Percentiles rank a stretch among this genome's conserved stretches.
These are phyloP conservation scores for Podaxis sp. DNA, from an alignment of 768 basidiomycete genomes.

Conservation along the genomic window DNA sequence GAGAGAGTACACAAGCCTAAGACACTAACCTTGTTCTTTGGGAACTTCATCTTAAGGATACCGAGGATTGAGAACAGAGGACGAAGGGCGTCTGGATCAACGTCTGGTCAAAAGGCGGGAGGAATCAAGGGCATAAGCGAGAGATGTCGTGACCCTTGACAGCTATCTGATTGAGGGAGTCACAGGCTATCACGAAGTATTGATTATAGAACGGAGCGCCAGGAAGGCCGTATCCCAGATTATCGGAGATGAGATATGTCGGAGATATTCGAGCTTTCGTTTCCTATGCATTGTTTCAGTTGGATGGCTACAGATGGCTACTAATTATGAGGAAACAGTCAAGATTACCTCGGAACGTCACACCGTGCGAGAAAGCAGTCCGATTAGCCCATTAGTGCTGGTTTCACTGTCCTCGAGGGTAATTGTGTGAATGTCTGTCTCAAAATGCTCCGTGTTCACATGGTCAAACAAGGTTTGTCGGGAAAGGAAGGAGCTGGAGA, in stretches of 20 bases:
- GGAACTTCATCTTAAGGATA: background rate
- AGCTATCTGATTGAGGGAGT: background rate
- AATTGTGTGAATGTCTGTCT: background rate
- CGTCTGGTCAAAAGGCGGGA: background rate
- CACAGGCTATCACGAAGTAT: background rate
- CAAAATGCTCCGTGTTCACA: background rate
- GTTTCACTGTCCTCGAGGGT: background rate
- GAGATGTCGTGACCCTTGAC: background rate
- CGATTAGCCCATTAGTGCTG: background rate
- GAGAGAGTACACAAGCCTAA: background rate
- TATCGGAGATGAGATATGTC: background rate
- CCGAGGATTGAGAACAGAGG: background rate
- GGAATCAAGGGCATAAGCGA: background rate
- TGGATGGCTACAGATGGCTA: background rate
- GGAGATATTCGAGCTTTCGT: background rate
- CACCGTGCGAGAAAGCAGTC: background rate
- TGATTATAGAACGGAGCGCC: background rate
- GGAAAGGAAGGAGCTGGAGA: background rate
- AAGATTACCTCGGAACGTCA: background rate
- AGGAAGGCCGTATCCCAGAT: background rate
- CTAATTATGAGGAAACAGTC: background rate
- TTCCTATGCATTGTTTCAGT: background rate
- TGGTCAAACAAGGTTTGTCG: constrained; percentile 4
- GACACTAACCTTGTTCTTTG: background rate
- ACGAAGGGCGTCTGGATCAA: background rate